phyloP scores from a whole-genome alignment of 495 filamentous ascomycete genomes.

The Neohortaea acidophila region DNA sequence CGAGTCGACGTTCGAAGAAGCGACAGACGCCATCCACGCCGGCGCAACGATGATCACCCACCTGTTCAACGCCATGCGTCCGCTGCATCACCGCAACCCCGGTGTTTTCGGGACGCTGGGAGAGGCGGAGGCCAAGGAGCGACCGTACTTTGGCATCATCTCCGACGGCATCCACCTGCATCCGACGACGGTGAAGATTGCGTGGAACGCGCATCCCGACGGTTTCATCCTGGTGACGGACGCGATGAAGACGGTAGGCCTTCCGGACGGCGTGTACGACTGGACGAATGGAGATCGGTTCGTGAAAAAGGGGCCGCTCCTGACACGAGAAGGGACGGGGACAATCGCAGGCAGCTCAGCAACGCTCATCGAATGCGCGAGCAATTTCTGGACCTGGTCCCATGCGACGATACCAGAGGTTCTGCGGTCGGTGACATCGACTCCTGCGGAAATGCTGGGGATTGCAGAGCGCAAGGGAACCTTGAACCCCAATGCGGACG shows the following conservation, averaged over 20 bases:
- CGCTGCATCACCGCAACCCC: slow-evolving; percentile 70
- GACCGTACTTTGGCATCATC: slow-evolving; percentile 51
- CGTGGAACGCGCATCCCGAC: slow-evolving; percentile 43
- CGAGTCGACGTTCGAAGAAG: slow-evolving; percentile 63
- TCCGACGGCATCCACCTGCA: slow-evolving; percentile 54
- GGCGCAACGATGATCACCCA: slow-evolving; percentile 79
- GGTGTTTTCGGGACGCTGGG: slow-evolving; percentile 67
- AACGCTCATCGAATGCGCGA: slow-evolving; percentile 63
- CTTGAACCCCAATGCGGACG: slow-evolving; percentile 56
- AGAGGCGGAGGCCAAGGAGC: slow-evolving; percentile 28
- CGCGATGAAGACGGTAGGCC: slow-evolving; percentile 49
- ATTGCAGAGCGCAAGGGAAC: slow-evolving; percentile 50
- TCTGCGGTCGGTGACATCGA: slow-evolving; percentile 52
- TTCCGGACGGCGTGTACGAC: slow-evolving; percentile 60
- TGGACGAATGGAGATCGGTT: slow-evolving; percentile 66
- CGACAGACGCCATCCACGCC: slow-evolving; percentile 44
- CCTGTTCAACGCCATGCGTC: slow-evolving; percentile 80
- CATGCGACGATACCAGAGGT: slow-evolving; percentile 47
- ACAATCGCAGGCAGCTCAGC: slow-evolving; percentile 61
- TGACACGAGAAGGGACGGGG: slow-evolving; percentile 54
- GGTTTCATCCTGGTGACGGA: slow-evolving; percentile 55
- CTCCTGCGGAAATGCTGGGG: slow-evolving; percentile 59
- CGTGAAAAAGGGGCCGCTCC: slow-evolving; percentile 48
- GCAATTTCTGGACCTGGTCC: slow-evolving; percentile 62
- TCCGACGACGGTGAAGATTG: slow-evolving; percentile 46